These are phyloP conservation scores for Inonotus hispidus DNA, from an alignment of 1,284 basidiomycete genomes.

Conservation along the genomic window DNA sequence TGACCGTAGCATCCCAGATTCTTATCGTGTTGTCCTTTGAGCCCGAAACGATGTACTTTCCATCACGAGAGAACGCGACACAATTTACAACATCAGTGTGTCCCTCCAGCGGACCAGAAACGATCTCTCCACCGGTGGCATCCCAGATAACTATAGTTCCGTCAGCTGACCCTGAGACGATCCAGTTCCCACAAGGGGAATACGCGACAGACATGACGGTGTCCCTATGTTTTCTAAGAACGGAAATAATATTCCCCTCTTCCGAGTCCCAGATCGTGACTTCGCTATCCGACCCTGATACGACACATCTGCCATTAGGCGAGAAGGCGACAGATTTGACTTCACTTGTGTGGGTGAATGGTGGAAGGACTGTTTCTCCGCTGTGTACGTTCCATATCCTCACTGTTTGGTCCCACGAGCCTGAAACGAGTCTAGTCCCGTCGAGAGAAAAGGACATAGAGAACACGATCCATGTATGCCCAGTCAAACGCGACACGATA, in stretches of 20 bases:
- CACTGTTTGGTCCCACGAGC: neutral
- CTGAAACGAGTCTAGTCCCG: neutral
- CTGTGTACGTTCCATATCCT: neutral
- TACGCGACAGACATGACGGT: neutral
- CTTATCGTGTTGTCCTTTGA: neutral
- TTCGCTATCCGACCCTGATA: slow-evolving; percentile 12
- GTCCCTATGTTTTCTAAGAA: neutral
- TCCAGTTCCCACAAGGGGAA: neutral
- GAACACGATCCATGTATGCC: neutral
- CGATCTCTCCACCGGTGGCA: neutral
- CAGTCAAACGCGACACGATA: neutral
- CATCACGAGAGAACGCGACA: neutral
- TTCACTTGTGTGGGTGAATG: too few species aligned
- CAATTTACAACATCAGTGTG: neutral
- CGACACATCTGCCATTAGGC: slow-evolving; percentile 14
- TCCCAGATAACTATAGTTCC: slow-evolving; percentile 1
- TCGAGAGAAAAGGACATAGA: neutral
- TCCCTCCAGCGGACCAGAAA: neutral
- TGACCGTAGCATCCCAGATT: neutral
- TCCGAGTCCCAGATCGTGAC: slow-evolving; percentile 16
- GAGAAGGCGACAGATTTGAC: slow-evolving; percentile 18
- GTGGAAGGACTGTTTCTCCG: neutral
- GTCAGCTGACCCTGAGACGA: slow-evolving; percentile 2
- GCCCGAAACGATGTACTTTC: neutral
- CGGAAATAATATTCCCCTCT: neutral